Percentiles rank a stretch among this genome's conserved stretches.
Conservation (phyloP, 73 alveolate species). For the Diophrys sp. region DNA sequence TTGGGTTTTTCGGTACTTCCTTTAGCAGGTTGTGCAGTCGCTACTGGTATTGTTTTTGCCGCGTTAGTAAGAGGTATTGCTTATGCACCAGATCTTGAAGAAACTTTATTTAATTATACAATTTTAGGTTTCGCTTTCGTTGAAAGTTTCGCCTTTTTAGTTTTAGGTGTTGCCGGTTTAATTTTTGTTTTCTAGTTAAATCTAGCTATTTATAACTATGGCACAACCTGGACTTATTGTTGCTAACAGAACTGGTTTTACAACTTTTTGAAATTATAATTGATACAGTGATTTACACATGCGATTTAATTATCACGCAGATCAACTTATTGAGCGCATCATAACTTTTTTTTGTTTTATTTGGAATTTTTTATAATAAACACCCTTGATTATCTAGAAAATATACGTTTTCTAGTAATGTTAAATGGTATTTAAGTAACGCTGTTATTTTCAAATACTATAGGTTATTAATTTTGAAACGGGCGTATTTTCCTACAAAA, state of each 20-base stretch:
- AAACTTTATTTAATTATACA: constrained; percentile 30
- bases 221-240: not conserved
- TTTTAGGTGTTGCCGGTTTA: constrained; percentile 15
- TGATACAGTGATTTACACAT: not conserved
- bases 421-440: too few relatives aligned
- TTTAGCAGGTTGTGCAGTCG: constrained; percentile 41
- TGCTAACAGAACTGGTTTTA: not conserved
- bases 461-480: not conserved
- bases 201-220: not conserved
- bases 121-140: constrained; percentile 42
- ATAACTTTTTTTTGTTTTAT: not conserved
- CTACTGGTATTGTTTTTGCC: constrained; percentile 44
- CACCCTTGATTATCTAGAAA: not conserved
- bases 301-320: not conserved
- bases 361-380: not conserved
- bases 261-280: not conserved
- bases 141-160: constrained; percentile 41
- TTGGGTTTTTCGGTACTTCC: constrained; percentile 29
- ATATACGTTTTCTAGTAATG: not conserved
- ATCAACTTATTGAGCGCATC: not conserved
- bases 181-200: constrained; percentile 21
- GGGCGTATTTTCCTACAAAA: not conserved
- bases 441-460: too few relatives aligned
- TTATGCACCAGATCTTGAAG: constrained; percentile 54
- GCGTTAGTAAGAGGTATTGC: constrained; percentile 32